Base-by-base conservation (phyloP, 1,284 basidiomycete genomes). In the Ceratobasidium sp. region DNA sequence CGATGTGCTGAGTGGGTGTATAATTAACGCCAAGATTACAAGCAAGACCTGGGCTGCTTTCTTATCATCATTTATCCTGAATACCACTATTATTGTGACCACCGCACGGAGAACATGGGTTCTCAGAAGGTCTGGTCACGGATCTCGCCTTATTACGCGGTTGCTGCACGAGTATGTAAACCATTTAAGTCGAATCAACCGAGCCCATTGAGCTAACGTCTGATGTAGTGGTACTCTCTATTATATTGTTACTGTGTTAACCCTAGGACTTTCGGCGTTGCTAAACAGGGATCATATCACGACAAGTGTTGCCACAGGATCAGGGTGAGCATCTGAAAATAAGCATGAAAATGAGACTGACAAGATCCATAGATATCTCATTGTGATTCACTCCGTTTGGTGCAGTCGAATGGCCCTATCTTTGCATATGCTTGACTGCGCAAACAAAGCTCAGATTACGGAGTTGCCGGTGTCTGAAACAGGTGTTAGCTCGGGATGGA, bases 141-240 rank as follows among this genome's bases (percentile, higher is more conserved):
- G 67, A 17, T 47, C 54, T 1, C 67, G 54, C 2, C 33, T 71
- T 31, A 48, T 71, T 15, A 31, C 9, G 8, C 54, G 67, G 1
- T 27, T 71, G 33, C 44, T 36, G 15, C 67, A 56, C 19, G 67
- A 71, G 67, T 71, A 27, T 29, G 67, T 71, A n/a, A 3, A 15
- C 15, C 45, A 11, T 19, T 22, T 31, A 6, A 19, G 15, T 17
- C 24, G 1, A n/a, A n/a, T 51, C 2, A 15, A 6, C 2, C 36
- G 11, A 36, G 27, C 6, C 36, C 36, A 14, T 17, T 19, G 2
- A 45, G 14, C 47, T 65, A 51, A 65, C 31, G 19, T 22, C 22
- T 24, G 44, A 9, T 9, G 33, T n/a, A 69, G 51, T 27, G 65
- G 53, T 2, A 56, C 65, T 6, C 4, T 56, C 31, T 56, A 56